Percentiles rank a stretch among this genome's conserved stretches.
Conservation (phyloP, 331 rosid species). For the Phaseolus coccineus region DNA sequence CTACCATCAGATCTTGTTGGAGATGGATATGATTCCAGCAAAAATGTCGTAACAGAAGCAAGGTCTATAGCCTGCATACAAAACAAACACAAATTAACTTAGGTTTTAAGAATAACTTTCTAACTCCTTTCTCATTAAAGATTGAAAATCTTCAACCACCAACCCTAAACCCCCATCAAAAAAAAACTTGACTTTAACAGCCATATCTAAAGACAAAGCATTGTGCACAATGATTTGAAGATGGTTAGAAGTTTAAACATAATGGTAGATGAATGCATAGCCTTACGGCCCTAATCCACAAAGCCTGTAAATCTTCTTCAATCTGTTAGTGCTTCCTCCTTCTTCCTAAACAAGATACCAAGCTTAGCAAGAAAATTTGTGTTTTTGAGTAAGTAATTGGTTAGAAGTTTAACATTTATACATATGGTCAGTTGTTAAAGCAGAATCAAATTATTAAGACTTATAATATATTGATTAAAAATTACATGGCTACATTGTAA, state of each 20-base stretch:
- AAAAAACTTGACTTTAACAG: background rate
- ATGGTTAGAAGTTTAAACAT: slow-evolving; percentile 17
- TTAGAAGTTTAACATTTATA: background rate
- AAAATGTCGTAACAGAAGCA: slow-evolving; percentile 79
- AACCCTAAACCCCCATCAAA: background rate
- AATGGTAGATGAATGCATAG: slow-evolving; percentile 22
- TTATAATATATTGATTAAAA: background rate
- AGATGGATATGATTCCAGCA: slow-evolving; percentile 85
- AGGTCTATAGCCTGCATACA: slow-evolving; percentile 78
- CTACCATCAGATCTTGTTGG: slow-evolving; percentile 57
- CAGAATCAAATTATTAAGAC: background rate
- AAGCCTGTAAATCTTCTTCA: background rate
- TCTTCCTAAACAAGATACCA: background rate
- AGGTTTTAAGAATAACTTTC: background rate
- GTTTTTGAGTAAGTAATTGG: background rate
- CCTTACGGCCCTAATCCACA: background rate
- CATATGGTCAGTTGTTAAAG: background rate
- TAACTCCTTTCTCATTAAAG: slow-evolving; percentile 21
- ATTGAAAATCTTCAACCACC: slow-evolving; percentile 13
- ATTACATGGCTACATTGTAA: background rate
- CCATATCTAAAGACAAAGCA: slow-evolving; percentile 9
- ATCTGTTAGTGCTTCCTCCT: slow-evolving; percentile 9
- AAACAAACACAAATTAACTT: slow-evolving; percentile 34
- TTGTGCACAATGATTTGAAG: background rate
- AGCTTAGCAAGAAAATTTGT: background rate